Base-by-base conservation (phyloP, 768 basidiomycete genomes). In the Kwoniella botswanensis region DNA sequence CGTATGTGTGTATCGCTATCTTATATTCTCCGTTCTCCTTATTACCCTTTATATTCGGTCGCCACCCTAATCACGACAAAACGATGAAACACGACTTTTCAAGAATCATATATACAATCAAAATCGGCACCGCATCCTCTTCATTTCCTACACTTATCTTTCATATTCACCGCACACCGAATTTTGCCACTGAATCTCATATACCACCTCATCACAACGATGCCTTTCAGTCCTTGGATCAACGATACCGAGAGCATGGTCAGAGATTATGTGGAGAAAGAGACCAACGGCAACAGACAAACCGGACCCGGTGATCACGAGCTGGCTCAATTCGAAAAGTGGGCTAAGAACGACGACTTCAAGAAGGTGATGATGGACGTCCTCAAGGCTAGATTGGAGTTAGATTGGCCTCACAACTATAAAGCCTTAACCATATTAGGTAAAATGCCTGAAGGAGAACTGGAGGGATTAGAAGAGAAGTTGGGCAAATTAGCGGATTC, bases 401-500 rank as follows among this genome's bases (percentile, higher is more conserved):
- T 77, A 3, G 61, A 56, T 12, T 81, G 80, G 80, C 80, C 80
- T 24, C 76, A 77, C 71, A 75, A 75, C 54, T 81, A 79, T 70
- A 81, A 81, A 66, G 78, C 78, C 2, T 68, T 81, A 17, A 71
- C 75, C n/a, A 22, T 78, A 2, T 72, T 79, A 26, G 59, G 50
- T 9, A 60, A 65, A 46, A 74, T 76, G 68, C 75, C 76, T 4
- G 53, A 65, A 10, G 52, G 26, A 2, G 73, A 71, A n/a, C 52
- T 78, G 18, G 61, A 64, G 2, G 71, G 26, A 9, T 17, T 77
- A 13, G 44, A 55, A 17, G 78, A 76, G 44, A 69, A 71, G n/a
- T 46, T 79, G 22, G 71, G 57, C 2, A 72, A 71, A 43, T 58
- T 81, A 18, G 53, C 53, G 54, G 74, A 77, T 43, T 60, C 68